Percentiles rank a stretch among this genome's conserved stretches.
Evolutionary conservation across 23 red algal species (phyloP).

Genomic region (Gracilariopsis chorda): DNA sequence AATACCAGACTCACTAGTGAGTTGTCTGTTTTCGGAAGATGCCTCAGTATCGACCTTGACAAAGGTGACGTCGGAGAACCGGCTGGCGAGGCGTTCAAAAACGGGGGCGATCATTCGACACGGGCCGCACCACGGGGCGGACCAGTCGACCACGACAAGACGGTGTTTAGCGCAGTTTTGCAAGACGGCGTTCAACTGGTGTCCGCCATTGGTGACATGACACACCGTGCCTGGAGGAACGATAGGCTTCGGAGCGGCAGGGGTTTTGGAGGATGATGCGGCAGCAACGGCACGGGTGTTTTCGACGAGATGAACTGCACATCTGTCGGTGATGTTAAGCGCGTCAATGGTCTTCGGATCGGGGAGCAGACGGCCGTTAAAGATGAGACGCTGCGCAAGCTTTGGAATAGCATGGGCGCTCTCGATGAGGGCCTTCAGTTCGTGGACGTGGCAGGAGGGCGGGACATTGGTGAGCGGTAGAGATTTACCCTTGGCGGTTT

Average conservation of each 20-base stretch:
- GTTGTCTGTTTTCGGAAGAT: slow-evolving; percentile 47
- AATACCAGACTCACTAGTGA: slow-evolving; percentile 35
- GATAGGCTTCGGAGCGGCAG: slow-evolving; percentile 1
- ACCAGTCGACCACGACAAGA: slow-evolving; percentile 60
- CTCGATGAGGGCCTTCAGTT: slow-evolving; percentile 41
- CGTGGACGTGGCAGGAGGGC: neutral
- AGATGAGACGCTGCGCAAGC: slow-evolving; percentile 53
- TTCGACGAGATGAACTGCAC: slow-evolving; percentile 61
- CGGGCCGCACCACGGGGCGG: slow-evolving; percentile 68
- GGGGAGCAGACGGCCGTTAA: slow-evolving; percentile 46
- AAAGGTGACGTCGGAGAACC: slow-evolving; percentile 64
- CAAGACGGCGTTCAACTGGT: slow-evolving; percentile 18
- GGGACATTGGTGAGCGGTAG: slow-evolving; percentile 9
- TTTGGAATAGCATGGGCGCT: slow-evolving; percentile 26
- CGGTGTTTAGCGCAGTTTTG: slow-evolving; percentile 26
- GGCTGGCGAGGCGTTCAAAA: slow-evolving; percentile 40
- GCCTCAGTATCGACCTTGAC: slow-evolving; percentile 65
- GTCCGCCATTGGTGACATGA: slow-evolving; percentile 22
- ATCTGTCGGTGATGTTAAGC: slow-evolving; percentile 42
- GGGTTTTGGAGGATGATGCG: neutral
- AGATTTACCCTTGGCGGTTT: slow-evolving; percentile 32
- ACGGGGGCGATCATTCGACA: slow-evolving; percentile 65
- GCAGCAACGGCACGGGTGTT: slow-evolving; percentile 25
- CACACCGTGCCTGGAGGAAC: slow-evolving; percentile 58
- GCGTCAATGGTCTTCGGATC: slow-evolving; percentile 47